Evolutionary conservation across 768 basidiomycete species (phyloP).

Genomic region (Gloeopeniophorella convolvens): DNA sequence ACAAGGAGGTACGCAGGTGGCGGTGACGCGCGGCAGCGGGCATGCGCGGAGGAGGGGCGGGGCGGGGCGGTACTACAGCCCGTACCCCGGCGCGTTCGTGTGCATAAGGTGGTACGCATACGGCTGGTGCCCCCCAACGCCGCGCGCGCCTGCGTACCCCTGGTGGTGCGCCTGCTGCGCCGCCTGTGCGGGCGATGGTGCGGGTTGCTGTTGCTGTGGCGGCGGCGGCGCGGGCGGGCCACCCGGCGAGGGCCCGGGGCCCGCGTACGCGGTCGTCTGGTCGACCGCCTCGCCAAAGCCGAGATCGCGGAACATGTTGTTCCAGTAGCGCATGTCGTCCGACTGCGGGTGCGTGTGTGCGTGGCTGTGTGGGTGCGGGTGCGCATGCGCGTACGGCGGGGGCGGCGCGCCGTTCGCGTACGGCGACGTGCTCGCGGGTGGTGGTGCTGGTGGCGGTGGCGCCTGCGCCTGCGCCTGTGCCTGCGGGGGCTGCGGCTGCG

Average conservation of each 20-base stretch:
- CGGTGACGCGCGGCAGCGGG: no score
- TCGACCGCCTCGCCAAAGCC: slow-evolving; percentile 48
- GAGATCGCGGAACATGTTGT: slow-evolving; percentile 68
- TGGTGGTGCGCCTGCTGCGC: not conserved
- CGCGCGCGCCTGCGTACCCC: slow-evolving; percentile 2
- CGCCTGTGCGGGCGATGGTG: no score
- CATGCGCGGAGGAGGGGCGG: not conserved
- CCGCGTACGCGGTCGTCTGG: slow-evolving; percentile 14
- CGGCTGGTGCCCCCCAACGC: not conserved
- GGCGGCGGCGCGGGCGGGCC: not conserved
- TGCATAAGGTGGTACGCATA: slow-evolving; percentile 22
- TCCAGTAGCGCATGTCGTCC: slow-evolving; percentile 66
- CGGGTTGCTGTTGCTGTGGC: not conserved
- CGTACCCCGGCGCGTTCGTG: slow-evolving; percentile 17
- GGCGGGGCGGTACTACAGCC: slow-evolving; percentile 7
- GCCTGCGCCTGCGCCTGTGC: not conserved
- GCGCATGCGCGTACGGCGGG: slow-evolving; percentile 2
- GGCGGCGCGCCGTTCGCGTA: not conserved
- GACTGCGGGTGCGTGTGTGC: slow-evolving; percentile 9
- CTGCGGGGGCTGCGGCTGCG: not conserved
- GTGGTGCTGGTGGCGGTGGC: slow-evolving; percentile 21
- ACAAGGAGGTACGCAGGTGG: no score
- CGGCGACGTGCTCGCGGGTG: slow-evolving; percentile 17
- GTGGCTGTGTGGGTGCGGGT: not conserved
- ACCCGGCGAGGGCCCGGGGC: not conserved